These are phyloP conservation scores for Cadophora sp. DNA, from an alignment of 2,329 filamentous ascomycete genomes.

Conservation along the genomic window DNA sequence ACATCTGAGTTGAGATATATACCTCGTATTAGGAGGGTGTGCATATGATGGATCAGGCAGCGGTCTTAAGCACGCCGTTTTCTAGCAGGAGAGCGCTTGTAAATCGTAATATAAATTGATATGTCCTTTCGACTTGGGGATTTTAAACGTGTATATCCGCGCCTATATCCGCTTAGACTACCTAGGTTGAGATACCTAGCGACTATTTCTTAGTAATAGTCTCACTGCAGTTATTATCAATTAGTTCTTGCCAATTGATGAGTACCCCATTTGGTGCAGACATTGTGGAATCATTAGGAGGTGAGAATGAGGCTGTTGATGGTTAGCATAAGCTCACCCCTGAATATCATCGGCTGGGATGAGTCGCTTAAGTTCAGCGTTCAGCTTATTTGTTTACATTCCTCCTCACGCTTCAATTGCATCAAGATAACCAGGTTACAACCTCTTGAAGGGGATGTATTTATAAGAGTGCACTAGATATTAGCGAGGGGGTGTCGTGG, in stretches of 20 bases:
- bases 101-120: constrained; percentile 73
- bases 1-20: no score
- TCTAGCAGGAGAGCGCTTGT: constrained; percentile 69
- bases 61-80: constrained; percentile 66
- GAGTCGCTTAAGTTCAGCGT: no score
- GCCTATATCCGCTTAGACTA: no score
- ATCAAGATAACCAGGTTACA: no score
- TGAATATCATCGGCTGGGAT: no score
- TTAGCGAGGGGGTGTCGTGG: no score
- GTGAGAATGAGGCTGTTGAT: not conserved
- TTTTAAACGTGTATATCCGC: constrained; percentile 55
- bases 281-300: constrained; percentile 23
- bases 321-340: no score
- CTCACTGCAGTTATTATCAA: constrained; percentile 33
- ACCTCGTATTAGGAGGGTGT: constrained; percentile 55
- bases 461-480: no score
- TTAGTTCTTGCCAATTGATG: constrained; percentile 35
- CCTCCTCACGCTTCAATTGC: no score
- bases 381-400: no score
- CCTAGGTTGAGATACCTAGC: constrained; percentile 62
- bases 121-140: constrained; percentile 55
- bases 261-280: constrained; percentile 36
- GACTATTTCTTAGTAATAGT: constrained; percentile 49
- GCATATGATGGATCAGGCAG: constrained; percentile 57
- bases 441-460: no score